phyloP scores from a whole-genome alignment of 2,329 filamentous ascomycete genomes.

The Arthrobotrys megalospora region DNA sequence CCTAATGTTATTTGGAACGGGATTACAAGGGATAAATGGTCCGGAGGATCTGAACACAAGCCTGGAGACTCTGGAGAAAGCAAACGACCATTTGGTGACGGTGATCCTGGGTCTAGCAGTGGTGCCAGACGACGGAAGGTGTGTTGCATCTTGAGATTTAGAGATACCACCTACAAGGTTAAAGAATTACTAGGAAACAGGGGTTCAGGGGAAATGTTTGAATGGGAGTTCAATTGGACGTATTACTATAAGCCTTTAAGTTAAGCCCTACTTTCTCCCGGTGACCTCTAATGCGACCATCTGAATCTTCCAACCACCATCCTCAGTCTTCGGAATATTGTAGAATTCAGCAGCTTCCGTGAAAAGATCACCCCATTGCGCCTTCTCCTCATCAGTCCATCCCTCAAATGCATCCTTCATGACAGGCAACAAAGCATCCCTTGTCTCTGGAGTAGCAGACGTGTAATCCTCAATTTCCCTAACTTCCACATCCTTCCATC shows the following conservation, averaged over 20 bases:
- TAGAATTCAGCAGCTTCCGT: slow-evolving; percentile 32
- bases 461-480: slow-evolving; percentile 45
- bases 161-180: too few relatives aligned
- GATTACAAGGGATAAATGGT: slow-evolving; percentile 8
- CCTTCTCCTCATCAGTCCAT: slow-evolving; percentile 54
- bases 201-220: too few relatives aligned
- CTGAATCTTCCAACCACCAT: slow-evolving; percentile 43
- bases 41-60: neutral
- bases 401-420: slow-evolving; percentile 31
- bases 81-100: neutral
- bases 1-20: slow-evolving; percentile 34
- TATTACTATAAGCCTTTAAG: too few relatives aligned
- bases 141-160: too few relatives aligned
- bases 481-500: slow-evolving; percentile 52
- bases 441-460: slow-evolving; percentile 2
- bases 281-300: slow-evolving; percentile 50
- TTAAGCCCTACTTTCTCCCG: slow-evolving; percentile 38
- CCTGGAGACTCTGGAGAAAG: neutral
- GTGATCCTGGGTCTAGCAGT: neutral
- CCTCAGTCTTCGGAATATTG: slow-evolving; percentile 11
- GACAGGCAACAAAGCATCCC: slow-evolving; percentile 24
- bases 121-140: too few relatives aligned
- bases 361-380: slow-evolving; percentile 20
- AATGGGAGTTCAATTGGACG: too few relatives aligned
- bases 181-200: too few relatives aligned